phyloP scores from a whole-genome alignment of 2,329 filamentous ascomycete genomes.

The Botrytis deweyae region DNA sequence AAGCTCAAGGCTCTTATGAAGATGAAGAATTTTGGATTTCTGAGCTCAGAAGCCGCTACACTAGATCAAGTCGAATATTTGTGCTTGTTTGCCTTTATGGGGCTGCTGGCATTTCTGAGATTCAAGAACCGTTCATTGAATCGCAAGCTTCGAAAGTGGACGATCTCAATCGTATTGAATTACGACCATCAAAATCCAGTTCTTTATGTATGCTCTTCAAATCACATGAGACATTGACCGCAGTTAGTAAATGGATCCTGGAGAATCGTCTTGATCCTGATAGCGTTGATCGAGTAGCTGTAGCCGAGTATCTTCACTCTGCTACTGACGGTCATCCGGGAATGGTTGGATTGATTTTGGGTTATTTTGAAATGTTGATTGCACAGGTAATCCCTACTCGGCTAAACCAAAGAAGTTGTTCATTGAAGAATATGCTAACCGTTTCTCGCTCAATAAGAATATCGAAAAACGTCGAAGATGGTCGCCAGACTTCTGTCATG shows the following conservation, averaged over 20 bases:
- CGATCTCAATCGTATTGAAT: neutral
- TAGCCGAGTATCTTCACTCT: conserved; percentile 1
- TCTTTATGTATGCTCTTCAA: neutral
- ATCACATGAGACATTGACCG: neutral
- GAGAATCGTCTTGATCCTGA: neutral
- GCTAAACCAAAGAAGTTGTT: neutral
- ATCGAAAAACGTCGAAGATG: neutral
- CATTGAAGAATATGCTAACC: neutral
- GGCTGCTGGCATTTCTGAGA: neutral
- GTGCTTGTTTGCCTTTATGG: conserved; percentile 4
- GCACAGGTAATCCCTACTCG: neutral
- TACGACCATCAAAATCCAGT: neutral
- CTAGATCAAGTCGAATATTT: neutral
- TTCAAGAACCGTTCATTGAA: neutral
- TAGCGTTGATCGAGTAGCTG: neutral
- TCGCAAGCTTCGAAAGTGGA: neutral
- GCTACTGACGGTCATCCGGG: conserved; percentile 4
- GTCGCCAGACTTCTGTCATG: neutral
- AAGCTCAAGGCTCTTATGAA: conserved; percentile 4
- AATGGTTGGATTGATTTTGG: neutral
- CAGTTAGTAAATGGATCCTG: neutral
- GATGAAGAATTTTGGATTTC: neutral
- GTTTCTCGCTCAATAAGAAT: neutral
- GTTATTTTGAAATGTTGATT: neutral
- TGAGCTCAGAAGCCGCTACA: neutral